phyloP scores from a whole-genome alignment of 129 eudicot genomes.

The Mikania micrantha region DNA sequence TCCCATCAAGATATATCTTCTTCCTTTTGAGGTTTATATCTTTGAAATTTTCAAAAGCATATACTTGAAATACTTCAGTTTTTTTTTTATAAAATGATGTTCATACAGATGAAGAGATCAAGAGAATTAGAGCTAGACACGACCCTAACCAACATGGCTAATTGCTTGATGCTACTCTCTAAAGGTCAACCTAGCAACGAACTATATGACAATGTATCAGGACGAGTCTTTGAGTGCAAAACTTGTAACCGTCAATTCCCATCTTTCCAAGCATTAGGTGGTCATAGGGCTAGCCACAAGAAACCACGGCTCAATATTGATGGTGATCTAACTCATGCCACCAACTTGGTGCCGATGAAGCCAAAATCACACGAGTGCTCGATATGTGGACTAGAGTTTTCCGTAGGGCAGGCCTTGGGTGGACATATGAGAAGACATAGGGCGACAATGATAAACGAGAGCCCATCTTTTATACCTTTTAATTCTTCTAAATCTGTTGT shows the following conservation, averaged over 20 bases:
- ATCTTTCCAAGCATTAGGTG: slow-evolving; percentile 89
- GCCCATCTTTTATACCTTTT: not conserved
- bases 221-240: slow-evolving; percentile 71
- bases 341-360: slow-evolving; percentile 23
- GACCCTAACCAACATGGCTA: slow-evolving; percentile 58
- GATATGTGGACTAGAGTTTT: slow-evolving; percentile 65
- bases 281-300: slow-evolving; percentile 97
- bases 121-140: slow-evolving; percentile 36
- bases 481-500: slow-evolving; percentile 22
- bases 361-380: slow-evolving; percentile 82
- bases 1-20: not conserved
- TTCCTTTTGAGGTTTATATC: not conserved
- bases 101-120: slow-evolving; percentile 44
- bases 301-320: slow-evolving; percentile 40
- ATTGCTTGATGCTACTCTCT: slow-evolving; percentile 55
- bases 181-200: slow-evolving; percentile 7
- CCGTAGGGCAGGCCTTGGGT: slow-evolving; percentile 84
- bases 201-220: slow-evolving; percentile 2
- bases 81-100: slow-evolving; percentile 19
- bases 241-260: slow-evolving; percentile 77
- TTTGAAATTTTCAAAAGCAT: not conserved
- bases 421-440: slow-evolving; percentile 92
- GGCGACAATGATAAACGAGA: slow-evolving; percentile 15
- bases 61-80: not conserved
- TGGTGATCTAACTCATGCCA: slow-evolving; percentile 13